Percentiles rank a stretch among this genome's conserved stretches.
These are phyloP conservation scores for Eucalyptus leucophloia DNA, from an alignment of 345 rosid species.

Conservation along the genomic window DNA sequence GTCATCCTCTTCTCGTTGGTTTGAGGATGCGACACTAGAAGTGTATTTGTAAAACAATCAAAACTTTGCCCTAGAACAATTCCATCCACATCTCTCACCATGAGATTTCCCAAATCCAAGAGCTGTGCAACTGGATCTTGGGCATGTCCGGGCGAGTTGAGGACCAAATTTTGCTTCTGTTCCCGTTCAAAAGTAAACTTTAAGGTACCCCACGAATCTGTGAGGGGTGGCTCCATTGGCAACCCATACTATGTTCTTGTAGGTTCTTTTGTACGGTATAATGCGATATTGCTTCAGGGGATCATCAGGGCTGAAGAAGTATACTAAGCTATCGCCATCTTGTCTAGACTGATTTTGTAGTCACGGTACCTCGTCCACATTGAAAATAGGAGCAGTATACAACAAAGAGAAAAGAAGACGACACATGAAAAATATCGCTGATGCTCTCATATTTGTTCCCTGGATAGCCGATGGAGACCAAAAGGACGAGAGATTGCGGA, in stretches of 20 bases:
- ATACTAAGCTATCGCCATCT: constrained; percentile 1
- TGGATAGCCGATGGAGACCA: constrained; percentile 1
- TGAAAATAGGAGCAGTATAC: neutral
- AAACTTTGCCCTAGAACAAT: constrained; percentile 40
- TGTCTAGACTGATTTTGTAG: neutral
- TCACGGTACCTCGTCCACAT: neutral
- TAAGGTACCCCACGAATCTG: neutral
- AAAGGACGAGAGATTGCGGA: neutral
- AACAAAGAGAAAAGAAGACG: neutral
- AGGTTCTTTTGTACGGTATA: neutral
- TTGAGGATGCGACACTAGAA: no score
- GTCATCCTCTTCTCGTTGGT: no score
- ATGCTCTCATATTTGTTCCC: neutral
- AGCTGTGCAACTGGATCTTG: no score
- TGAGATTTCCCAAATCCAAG: no score
- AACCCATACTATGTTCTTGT: neutral
- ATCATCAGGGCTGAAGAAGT: neutral
- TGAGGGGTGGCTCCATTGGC: neutral
- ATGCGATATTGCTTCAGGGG: neutral
- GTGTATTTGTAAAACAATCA: constrained; percentile 24
- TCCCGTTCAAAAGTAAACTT: neutral
- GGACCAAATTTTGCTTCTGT: no score
- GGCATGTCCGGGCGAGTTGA: no score
- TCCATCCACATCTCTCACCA: no score
- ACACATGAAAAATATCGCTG: neutral